Evolutionary conservation across 805 yeast genomes (phyloP), one percentile per base, ranked within the genome.

Genomic region (Yamadazyma scolyti): DNA sequence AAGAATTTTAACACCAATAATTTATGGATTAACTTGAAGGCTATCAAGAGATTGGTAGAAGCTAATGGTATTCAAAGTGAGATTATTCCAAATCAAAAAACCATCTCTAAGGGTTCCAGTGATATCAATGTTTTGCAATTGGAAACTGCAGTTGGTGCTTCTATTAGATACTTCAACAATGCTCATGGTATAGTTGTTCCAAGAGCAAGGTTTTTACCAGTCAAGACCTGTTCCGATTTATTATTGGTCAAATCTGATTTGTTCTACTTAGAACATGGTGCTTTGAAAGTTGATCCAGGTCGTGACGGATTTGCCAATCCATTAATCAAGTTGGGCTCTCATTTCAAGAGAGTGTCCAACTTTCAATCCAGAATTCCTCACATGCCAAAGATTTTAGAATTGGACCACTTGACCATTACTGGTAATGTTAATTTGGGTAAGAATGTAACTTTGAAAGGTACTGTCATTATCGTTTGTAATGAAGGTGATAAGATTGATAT

Each of bases 61-160:
- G 66, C 76, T 39, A 81, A 85, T 58, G 79, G 82, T 40, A 75
- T 93, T 50, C 77, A 82, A 55, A 76, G 85, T 68, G 98, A 93
- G 67, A 93, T 93, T 60, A 93, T 93, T 64, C 97, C 98, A 56
- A 93, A 93, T 68, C 75, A 73, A 48, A 93, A 93, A 69, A 69
- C 93, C 30, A 79, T 93, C 54, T 73, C 78, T 31, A 73, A 74
- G 47, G 95, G 95, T 37, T 76, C 77, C 45, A 66, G 70, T 31
- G 96, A 89, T 45, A 72, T 82, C 47, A 80, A 82, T 53, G 97
- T 90, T 30, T 67, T 90, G 54, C 98, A 90, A 69, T 78, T 93
- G 56, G 98, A 93, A 72, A 93, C 98, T 30, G 98, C 98, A 17
- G 96, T 87, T 48, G 98, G 98, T 71, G 97, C 98, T 23, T 97